Evolutionary conservation across 352 stramenopile species (phyloP).

Genomic region (Pelagophyceae sp.): DNA sequence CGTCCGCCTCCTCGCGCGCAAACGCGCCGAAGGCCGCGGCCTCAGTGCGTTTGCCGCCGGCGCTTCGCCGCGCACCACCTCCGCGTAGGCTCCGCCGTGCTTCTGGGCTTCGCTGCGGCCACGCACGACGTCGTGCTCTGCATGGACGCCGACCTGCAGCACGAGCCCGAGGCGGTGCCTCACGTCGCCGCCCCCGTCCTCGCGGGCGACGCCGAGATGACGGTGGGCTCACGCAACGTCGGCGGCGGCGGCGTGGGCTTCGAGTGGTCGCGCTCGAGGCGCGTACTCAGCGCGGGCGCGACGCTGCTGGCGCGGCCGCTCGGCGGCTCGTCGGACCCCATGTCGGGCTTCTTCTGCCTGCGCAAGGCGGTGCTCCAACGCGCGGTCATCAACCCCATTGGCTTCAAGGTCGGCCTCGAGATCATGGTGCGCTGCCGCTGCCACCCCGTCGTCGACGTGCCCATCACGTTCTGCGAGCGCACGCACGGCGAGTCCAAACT

Average conservation of each 20-base stretch:
- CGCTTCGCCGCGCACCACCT: not conserved
- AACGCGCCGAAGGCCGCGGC: not conserved
- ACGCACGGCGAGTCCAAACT: slow-evolving; percentile 41
- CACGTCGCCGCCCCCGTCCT: slow-evolving; percentile 33
- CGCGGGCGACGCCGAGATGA: slow-evolving; percentile 35
- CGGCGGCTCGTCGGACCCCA: slow-evolving; percentile 37
- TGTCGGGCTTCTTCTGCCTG: slow-evolving; percentile 42
- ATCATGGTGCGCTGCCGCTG: slow-evolving; percentile 40
- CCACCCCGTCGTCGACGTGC: slow-evolving; percentile 33
- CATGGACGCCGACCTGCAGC: slow-evolving; percentile 44
- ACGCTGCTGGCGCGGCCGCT: slow-evolving; percentile 37
- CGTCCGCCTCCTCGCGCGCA: not conserved
- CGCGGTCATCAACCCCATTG: slow-evolving; percentile 32
- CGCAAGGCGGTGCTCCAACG: slow-evolving; percentile 28
- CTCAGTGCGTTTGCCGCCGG: not conserved
- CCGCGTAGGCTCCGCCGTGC: not conserved
- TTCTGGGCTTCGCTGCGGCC: not conserved
- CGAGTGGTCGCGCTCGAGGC: slow-evolving; percentile 34
- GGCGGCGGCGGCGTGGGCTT: slow-evolving; percentile 31
- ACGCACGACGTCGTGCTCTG: slow-evolving; percentile 22
- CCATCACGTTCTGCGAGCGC: slow-evolving; percentile 41
- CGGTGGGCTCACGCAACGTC: slow-evolving; percentile 36
- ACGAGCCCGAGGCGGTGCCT: slow-evolving; percentile 40
- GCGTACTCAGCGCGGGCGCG: slow-evolving; percentile 35
- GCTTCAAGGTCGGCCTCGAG: slow-evolving; percentile 43